Evolutionary conservation across 257 asterid genomes (phyloP).

Genomic region (Agastache rugosa): DNA sequence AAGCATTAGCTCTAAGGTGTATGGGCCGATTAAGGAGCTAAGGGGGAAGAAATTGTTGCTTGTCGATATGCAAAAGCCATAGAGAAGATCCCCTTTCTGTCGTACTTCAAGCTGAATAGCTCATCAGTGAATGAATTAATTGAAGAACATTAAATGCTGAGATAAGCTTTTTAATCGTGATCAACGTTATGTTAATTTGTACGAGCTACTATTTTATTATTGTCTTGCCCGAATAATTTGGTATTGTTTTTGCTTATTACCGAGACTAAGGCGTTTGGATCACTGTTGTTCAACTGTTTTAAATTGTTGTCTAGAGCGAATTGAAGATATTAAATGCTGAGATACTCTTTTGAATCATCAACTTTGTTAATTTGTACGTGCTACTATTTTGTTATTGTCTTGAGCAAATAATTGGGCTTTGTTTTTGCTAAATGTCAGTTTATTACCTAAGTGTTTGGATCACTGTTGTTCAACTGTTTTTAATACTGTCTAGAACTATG

Average conservation of each 20-base stretch:
- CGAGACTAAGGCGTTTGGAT: too few species aligned
- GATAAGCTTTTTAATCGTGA: not conserved
- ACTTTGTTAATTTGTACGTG: not conserved
- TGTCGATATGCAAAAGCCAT: not conserved
- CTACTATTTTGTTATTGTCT: not conserved
- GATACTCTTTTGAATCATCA: not conserved
- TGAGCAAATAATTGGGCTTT: not conserved
- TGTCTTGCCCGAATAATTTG: not conserved
- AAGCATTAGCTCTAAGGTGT: not conserved
- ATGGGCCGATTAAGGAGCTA: slow-evolving; percentile 38
- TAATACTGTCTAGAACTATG: too few species aligned
- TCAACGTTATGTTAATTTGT: not conserved
- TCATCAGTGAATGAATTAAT: too few species aligned
- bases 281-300: too few species aligned
- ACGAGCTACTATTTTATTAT: too few species aligned
- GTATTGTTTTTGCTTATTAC: too few species aligned
- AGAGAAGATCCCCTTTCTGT: not conserved
- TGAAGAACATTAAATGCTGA: too few species aligned
- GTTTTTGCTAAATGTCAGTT: too few species aligned
- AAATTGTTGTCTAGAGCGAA: too few species aligned
- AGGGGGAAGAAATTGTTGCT: not conserved
- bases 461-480: too few species aligned
- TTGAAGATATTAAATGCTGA: too few species aligned
- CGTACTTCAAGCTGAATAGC: not conserved
- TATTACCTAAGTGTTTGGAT: too few species aligned